These are phyloP conservation scores for Asterophora parasitica DNA, from an alignment of 768 basidiomycete genomes.

Conservation along the genomic window DNA sequence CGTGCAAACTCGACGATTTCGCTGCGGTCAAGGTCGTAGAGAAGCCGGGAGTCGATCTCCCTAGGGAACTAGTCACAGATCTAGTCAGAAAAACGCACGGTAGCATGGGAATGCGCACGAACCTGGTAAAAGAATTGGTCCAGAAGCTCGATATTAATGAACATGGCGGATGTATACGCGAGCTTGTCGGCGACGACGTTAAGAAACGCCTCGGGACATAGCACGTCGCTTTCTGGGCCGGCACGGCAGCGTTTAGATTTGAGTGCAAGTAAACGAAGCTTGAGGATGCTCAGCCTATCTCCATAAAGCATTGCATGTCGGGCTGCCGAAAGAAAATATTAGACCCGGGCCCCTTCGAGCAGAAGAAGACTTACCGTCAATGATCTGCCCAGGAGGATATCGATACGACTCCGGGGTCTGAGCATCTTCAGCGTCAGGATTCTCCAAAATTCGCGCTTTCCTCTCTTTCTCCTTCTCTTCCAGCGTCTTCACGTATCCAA, in stretches of 20 bases:
- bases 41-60: constrained; percentile 90
- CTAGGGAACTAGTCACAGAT: constrained; percentile 72
- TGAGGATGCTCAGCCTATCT: constrained; percentile 78
- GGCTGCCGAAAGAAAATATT: constrained; percentile 41
- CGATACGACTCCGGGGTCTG: constrained; percentile 70
- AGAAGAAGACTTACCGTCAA: constrained; percentile 66
- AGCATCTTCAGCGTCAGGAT: constrained; percentile 30
- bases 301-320: constrained; percentile 88
- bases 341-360: constrained; percentile 4
- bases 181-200: constrained; percentile 96
- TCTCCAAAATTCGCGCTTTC: constrained; percentile 45
- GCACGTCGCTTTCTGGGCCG: constrained; percentile 81
- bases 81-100: not conserved
- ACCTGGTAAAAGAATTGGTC: constrained; percentile 99
- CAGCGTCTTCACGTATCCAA: constrained; percentile 74
- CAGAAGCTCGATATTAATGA: constrained; percentile 96
- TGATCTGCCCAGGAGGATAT: constrained; percentile 86
- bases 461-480: constrained; percentile 74
- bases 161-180: constrained; percentile 93
- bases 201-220: constrained; percentile 97
- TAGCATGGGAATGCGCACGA: constrained; percentile 16
- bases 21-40: constrained; percentile 88
- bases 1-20: constrained; percentile 91
- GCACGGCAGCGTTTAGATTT: constrained; percentile 84
- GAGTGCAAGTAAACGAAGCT: constrained; percentile 79